phyloP scores from a whole-genome alignment of 768 basidiomycete species.

The Leccinum disarticulatum region DNA sequence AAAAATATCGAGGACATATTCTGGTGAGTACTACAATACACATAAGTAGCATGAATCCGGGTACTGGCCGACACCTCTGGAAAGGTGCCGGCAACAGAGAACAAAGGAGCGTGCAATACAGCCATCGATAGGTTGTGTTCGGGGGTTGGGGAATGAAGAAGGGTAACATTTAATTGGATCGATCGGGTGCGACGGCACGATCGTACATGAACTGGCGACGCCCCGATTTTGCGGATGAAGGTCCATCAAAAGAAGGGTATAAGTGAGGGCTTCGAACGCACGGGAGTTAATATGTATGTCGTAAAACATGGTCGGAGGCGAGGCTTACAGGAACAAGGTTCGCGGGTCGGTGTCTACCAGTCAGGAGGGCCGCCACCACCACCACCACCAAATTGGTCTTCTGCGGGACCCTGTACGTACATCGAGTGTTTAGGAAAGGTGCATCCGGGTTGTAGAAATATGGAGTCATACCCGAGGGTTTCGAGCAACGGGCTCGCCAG shows the following conservation, averaged over 20 bases:
- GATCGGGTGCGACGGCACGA: conserved; percentile 1
- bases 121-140: conserved; percentile 8
- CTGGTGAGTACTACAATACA: conserved; percentile 6
- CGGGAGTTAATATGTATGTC: conserved; percentile 8
- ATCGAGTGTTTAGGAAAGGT: conserved; percentile 2
- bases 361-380: conserved; percentile 21
- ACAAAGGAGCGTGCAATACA: conserved; percentile 13
- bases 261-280: conserved; percentile 4
- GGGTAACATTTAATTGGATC: conserved; percentile 6
- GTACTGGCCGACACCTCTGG: conserved; percentile 1
- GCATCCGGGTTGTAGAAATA: neutral
- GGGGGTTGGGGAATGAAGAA: conserved; percentile 4
- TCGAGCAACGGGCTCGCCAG: conserved; percentile 5
- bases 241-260: neutral
- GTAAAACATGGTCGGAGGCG: neutral
- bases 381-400: conserved; percentile 22
- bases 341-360: conserved; percentile 22
- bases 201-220: conserved; percentile 11
- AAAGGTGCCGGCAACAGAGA: conserved; percentile 1
- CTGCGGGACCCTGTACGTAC: conserved; percentile 16
- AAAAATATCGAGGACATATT: conserved; percentile 2
- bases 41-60: conserved; percentile 6
- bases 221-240: conserved; percentile 11
- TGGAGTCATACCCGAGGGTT: conserved; percentile 11
- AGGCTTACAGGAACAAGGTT: conserved; percentile 12